Percentiles rank a stretch among this genome's conserved stretches.
Evolutionary conservation across 2,329 filamentous ascomycete species (phyloP).

Genomic region (Cordyceps javanica): DNA sequence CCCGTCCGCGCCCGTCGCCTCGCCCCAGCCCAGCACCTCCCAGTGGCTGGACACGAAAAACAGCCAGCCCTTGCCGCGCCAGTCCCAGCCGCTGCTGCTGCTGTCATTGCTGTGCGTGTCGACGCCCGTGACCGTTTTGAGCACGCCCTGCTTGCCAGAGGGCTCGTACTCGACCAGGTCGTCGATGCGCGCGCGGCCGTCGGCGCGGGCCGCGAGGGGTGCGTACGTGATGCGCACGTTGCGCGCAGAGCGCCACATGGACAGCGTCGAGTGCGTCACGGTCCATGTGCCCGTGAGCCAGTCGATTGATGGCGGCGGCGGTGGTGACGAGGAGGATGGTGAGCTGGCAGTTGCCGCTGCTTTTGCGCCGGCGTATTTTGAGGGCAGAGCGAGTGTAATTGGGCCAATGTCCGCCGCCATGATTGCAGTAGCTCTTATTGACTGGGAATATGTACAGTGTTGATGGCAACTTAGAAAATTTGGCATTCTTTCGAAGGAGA

Average conservation of each 20-base stretch:
- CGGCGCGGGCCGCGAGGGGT: conserved; percentile 35
- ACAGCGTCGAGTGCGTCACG: conserved; percentile 68
- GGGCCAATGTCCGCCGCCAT: conserved; percentile 3
- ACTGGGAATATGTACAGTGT: too few species aligned
- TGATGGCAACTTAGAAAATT: too few species aligned
- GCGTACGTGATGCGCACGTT: conserved; percentile 78
- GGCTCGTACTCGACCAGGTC: conserved; percentile 68
- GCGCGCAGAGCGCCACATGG: conserved; percentile 74
- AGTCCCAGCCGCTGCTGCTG: conserved; percentile 54
- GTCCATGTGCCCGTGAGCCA: conserved; percentile 65
- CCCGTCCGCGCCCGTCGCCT: conserved; percentile 35
- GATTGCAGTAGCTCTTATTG: background rate
- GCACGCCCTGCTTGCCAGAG: conserved; percentile 36
- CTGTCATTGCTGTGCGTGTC: conserved; percentile 41
- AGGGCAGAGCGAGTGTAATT: conserved; percentile 6
- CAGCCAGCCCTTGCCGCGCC: conserved; percentile 72
- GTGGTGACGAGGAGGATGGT: background rate
- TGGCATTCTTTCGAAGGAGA: too few species aligned
- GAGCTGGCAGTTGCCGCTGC: background rate
- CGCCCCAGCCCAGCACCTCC: conserved; percentile 75
- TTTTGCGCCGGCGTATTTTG: background rate
- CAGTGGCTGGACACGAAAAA: conserved; percentile 68
- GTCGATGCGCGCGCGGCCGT: conserved; percentile 49
- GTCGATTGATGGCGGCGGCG: conserved; percentile 30
- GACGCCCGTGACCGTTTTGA: conserved; percentile 59